Conservation (phyloP, 345 rosid genomes). For the Cardamine chenopodiifolia region DNA sequence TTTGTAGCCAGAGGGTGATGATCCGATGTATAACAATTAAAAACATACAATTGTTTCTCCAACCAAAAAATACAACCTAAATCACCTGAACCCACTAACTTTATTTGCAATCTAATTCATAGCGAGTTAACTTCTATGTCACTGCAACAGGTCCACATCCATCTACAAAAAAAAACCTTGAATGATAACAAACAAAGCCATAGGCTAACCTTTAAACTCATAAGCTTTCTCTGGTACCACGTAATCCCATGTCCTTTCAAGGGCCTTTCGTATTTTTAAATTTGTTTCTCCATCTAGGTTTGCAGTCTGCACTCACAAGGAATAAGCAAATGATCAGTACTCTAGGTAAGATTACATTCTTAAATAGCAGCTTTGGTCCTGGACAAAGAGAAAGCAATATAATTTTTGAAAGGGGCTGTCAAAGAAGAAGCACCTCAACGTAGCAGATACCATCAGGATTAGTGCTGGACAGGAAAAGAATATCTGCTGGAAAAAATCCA, state of each 20-base stretch:
- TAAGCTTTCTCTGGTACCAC: constrained; percentile 79
- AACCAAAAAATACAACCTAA: neutral
- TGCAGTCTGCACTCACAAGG: constrained; percentile 71
- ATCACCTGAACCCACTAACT: constrained; percentile 15
- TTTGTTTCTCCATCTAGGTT: constrained; percentile 99
- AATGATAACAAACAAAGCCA: constrained; percentile 21
- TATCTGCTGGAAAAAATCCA: constrained; percentile 93
- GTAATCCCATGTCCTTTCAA: constrained; percentile 99
- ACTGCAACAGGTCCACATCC: constrained; percentile 22
- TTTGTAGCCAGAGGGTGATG: constrained; percentile 1
- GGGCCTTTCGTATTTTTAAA: constrained; percentile 95
- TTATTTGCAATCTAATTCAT: constrained; percentile 4
- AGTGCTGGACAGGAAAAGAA: constrained; percentile 88
- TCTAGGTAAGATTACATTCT: constrained; percentile 11
- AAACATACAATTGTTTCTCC: constrained; percentile 2
- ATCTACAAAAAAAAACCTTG: constrained; percentile 6
- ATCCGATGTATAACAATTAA: neutral
- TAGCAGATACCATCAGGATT: constrained; percentile 97
- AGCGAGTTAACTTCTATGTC: neutral
- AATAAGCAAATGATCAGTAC: constrained; percentile 17
- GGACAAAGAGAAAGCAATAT: constrained; percentile 6
- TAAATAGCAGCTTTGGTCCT: constrained; percentile 9
- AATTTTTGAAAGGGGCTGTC: neutral
- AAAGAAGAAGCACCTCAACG: constrained; percentile 63
- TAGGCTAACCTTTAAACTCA: constrained; percentile 80